Evolutionary conservation across 768 basidiomycete genomes (phyloP), one percentile per base, ranked within the genome.

Genomic region (Lactarius psammicola): DNA sequence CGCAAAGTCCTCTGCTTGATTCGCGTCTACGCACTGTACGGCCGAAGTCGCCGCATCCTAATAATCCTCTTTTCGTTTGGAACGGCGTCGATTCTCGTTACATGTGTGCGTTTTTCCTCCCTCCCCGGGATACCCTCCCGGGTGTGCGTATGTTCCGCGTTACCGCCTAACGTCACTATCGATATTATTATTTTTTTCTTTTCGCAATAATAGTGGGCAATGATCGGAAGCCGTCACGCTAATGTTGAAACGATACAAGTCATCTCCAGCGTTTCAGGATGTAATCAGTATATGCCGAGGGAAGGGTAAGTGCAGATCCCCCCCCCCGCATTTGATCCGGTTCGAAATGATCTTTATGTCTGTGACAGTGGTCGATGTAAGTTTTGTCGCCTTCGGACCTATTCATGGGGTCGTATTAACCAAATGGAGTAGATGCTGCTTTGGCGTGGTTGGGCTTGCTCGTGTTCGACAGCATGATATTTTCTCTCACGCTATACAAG

Each of bases 401-500:
- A 9, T n/a, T 3, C 11, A n/a, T 34, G 6, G 40, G 1, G 2
- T 9, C 3, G 8, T 28, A 36, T 4, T 67, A 49, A 67, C 31
- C 28, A 3, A 11, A 34, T 18, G 57, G 31, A 30, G 36, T 28
- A 67, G 66, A 30, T 30, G 42, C 57, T 8, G 61, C 66, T n/a
- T 54, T 63, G 3, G 42, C 66, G 13, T 67, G 66, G 66, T 33
- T 30, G 3, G 62, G 66, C 33, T 33, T 67, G 20, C 51, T 63
- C 26, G 33, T 63, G 23, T 63, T 44, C 11, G 66, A 67, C 42
- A 36, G 61, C 13, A 6, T 55, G 9, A 33, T 67, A 53, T 67
- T 67, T 34, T 55, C 34, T 11, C 62, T 67, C 34, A 67, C 66
- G 20, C 26, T 67, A 26, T 56, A 59, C 56, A 67, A 59, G 33